Evolutionary conservation across 2,329 filamentous ascomycete species (phyloP), one percentile per base, ranked within the genome.

Genomic region (Stromatinia cepivora): DNA sequence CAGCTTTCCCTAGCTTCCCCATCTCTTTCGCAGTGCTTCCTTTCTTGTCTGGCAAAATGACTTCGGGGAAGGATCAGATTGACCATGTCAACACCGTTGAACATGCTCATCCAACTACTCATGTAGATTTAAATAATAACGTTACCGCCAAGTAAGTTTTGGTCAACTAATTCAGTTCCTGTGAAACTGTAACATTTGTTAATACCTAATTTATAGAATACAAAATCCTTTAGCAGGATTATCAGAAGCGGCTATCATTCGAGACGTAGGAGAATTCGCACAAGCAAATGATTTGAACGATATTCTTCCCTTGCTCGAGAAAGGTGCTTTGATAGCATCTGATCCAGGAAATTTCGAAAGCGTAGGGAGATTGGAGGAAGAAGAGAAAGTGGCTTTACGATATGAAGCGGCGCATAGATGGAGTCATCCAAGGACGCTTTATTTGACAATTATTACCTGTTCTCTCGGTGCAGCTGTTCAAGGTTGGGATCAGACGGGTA

Each of bases 321-420:
- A 89, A 75, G 92, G 90, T 46, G 92, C 91, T 4, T 82, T 94
- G 15, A 85, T 93, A 25, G 92, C 92, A 3, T 90, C 92, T 77
- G 87, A 90, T 73, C 90, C 90, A 0, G 81, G 81, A 11, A 82
- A 83, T 42, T 91, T 85, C 77, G 89, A 92, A 69, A 81, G 84
- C 46, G 83, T 93, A 53, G 79, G 77, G 3, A 85, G 86, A 15
- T 83, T 94, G 2, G 80, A 83, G 67, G 83, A 88, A 22, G 81
- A 82, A 0, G 90, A 91, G 76, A 85, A 88, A 70, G 80, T 83
- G 28, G 83, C 82, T 17, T 82, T 94, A 25, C 81, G 82, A 53
- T 82, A 88, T 70, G 90, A 92, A 78, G 82, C 85, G 46, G 81
- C 86, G 36, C 88, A 92, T 82, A 90, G 88, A 76, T 92, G 90